Evolutionary conservation across 2,329 filamentous ascomycete genomes (phyloP).

Genomic region (Talaromyces sp.): DNA sequence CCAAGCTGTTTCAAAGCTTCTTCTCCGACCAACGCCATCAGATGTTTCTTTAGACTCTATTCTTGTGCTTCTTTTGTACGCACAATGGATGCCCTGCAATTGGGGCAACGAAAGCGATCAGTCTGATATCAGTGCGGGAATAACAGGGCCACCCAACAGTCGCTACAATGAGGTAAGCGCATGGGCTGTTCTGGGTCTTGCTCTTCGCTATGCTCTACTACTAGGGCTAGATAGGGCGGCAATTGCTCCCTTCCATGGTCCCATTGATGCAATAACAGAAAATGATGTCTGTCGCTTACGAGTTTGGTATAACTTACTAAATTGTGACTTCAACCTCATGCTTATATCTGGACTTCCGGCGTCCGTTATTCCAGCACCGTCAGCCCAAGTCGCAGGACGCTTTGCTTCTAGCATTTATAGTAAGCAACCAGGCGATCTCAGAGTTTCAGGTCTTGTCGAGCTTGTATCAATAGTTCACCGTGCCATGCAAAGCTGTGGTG

Average conservation of each 20-base stretch:
- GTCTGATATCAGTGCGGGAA: background rate
- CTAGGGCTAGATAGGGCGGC: constrained; percentile 21
- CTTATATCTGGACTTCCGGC: constrained; percentile 24
- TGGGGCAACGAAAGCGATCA: constrained; percentile 16
- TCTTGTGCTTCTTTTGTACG: constrained; percentile 23
- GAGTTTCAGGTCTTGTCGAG: constrained; percentile 23
- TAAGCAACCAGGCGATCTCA: constrained; percentile 22
- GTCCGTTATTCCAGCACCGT: constrained; percentile 21
- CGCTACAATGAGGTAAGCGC: constrained; percentile 26
- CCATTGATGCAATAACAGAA: constrained; percentile 11
- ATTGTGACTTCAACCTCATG: constrained; percentile 26
- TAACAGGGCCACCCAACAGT: constrained; percentile 5
- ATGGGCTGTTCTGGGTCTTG: constrained; percentile 24
- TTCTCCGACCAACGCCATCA: constrained; percentile 18
- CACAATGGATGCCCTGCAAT: constrained; percentile 25
- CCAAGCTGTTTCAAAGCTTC: constrained; percentile 10
- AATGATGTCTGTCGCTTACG: constrained; percentile 20
- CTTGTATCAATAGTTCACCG: constrained; percentile 22
- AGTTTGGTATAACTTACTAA: constrained; percentile 26
- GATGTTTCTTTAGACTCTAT: constrained; percentile 25
- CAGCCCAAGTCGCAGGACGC: constrained; percentile 18
- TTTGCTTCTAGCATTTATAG: constrained; percentile 19
- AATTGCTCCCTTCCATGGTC: constrained; percentile 18
- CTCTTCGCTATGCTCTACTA: constrained; percentile 22
- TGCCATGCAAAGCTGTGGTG: constrained; percentile 21